Base-by-base conservation (phyloP, 2,329 filamentous ascomycete genomes). In the Fusarium foetens region DNA sequence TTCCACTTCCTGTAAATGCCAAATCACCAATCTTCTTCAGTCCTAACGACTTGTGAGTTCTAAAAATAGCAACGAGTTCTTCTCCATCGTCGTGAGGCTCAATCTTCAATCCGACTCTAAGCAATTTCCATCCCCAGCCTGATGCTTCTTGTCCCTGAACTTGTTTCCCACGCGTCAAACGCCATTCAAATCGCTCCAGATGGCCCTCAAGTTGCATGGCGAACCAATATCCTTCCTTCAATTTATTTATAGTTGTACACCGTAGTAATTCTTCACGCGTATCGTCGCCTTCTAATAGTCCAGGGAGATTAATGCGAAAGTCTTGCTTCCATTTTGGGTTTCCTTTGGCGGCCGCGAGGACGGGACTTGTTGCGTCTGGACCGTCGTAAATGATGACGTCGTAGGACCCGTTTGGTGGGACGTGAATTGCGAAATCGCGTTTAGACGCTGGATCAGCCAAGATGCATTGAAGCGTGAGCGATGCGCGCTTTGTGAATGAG, bases 191-290 rank as follows among this genome's bases (percentile, higher is more conserved):
- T 7, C 5, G 10, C 16, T 49, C 6, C 21, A 27, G 16, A 10
- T 6, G 7, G 3, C 38, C 9, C 0, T 6, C 4, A 27, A n/a
- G 13, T 5, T 14, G n/a, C 8, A 31, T 13, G 8, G 43, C 33
- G 16, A 25, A 36, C 7, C 29, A 46, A 8, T 13, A 21, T 2
- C 5, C 5, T 52, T 45, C 12, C 16, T 11, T 54, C 5, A 27
- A 11, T 27, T 46, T 4, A 14, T 25, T 60, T 1, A 11, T 2
- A 16, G 16, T 35, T 3, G 21, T 11, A 16, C 3, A 33, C 7
- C n/a, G 19, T 27, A 62, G 33, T 35, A 39, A 33, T 16, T 58
- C n/a, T 11, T 58, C 17, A 2, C 45, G 12, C 11, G 25, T 17
- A 8, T 25, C 25, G 17, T n/a, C 13, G 7, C 21, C 17, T 8